phyloP scores from a whole-genome alignment of 495 filamentous ascomycete species.

The Talaromyces stipitatus region DNA sequence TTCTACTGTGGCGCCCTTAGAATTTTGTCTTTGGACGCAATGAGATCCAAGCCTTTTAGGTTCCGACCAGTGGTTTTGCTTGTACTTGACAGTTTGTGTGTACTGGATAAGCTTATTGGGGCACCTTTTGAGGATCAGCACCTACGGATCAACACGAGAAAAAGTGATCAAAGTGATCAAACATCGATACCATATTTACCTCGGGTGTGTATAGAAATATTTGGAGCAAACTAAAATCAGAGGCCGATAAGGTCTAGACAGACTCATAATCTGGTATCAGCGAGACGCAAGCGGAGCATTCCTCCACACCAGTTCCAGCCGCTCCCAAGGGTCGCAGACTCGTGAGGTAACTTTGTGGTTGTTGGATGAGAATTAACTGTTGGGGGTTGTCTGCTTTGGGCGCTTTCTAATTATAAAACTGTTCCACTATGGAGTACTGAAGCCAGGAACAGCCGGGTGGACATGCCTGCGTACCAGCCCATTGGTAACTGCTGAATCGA shows the following conservation, averaged over 20 bases:
- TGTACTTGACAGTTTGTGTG: neutral
- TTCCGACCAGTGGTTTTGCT: neutral
- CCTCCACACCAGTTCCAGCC: neutral
- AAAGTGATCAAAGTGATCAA: neutral
- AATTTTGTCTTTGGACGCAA: neutral
- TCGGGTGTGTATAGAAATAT: neutral
- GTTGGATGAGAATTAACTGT: neutral
- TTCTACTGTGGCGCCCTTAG: neutral
- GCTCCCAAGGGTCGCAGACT: neutral
- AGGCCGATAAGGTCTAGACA: constrained; percentile 8
- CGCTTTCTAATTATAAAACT: neutral
- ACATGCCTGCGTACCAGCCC: neutral
- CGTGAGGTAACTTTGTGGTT: neutral
- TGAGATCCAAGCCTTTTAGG: neutral
- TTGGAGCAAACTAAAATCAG: neutral
- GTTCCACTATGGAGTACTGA: neutral
- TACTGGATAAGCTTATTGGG: neutral
- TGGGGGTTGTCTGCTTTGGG: neutral
- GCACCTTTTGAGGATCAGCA: neutral
- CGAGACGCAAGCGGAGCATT: neutral
- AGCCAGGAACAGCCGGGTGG: neutral
- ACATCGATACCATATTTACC: neutral
- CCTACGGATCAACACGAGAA: neutral
- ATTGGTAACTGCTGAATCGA: neutral
- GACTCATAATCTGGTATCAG: neutral